phyloP scores from a whole-genome alignment of 345 rosid genomes.

The Clarkia xantiana region DNA sequence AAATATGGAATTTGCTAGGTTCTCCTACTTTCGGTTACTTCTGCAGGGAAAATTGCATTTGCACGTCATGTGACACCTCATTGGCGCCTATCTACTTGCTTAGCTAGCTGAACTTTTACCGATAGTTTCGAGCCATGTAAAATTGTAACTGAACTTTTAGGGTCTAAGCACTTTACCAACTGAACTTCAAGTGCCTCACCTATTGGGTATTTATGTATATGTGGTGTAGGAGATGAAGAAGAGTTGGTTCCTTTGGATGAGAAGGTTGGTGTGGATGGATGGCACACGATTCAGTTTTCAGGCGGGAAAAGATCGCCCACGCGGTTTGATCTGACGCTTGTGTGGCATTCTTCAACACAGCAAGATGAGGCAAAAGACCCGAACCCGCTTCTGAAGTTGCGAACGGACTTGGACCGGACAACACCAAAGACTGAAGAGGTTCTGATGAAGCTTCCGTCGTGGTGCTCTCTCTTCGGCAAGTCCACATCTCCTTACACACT shows the following conservation, averaged over 20 bases:
- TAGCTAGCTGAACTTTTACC: too few relatives aligned
- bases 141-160: too few relatives aligned
- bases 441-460: constrained; percentile 48
- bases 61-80: too few relatives aligned
- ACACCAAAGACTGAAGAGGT: constrained; percentile 50
- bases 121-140: too few relatives aligned
- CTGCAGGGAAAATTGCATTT: too few relatives aligned
- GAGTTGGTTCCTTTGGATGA: constrained; percentile 40
- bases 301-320: constrained; percentile 63
- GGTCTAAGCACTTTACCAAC: too few relatives aligned
- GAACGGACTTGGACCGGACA: constrained; percentile 47
- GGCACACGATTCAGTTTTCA: constrained; percentile 73
- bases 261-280: constrained; percentile 48
- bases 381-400: constrained; percentile 53
- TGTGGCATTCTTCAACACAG: constrained; percentile 14
- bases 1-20: too few relatives aligned
- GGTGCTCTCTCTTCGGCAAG: constrained; percentile 79
- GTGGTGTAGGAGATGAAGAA: constrained; percentile 27
- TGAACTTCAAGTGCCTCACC: too few relatives aligned
- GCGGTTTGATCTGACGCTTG: constrained; percentile 41
- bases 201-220: too few relatives aligned
- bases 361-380: constrained; percentile 9
- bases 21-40: too few relatives aligned
- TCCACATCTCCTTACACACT: constrained; percentile 63
- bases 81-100: too few relatives aligned